These are phyloP conservation scores for Tulasnella sp. DNA, from an alignment of 768 basidiomycete species.

Conservation along the genomic window DNA sequence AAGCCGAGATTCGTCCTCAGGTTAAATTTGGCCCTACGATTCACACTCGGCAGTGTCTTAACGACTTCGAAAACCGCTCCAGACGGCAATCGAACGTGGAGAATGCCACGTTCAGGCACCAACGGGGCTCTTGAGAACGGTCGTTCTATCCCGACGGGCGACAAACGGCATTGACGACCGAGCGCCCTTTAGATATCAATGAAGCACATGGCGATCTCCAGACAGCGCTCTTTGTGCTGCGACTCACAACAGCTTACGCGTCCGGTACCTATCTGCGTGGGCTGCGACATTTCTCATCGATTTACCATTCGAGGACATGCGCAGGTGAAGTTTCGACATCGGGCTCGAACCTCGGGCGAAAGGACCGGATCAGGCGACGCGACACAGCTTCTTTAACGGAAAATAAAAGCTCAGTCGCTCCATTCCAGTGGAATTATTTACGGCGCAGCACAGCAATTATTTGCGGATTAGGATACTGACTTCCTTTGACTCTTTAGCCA, in stretches of 20 bases:
- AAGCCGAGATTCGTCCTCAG: no score
- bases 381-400: not conserved
- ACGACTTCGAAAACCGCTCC: not conserved
- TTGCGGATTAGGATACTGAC: not conserved
- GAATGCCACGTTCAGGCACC: not conserved
- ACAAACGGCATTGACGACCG: not conserved
- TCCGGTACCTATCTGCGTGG: not conserved
- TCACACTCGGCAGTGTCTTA: no score
- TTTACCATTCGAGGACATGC: not conserved
- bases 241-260: not conserved
- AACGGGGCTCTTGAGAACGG: not conserved
- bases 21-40: no score
- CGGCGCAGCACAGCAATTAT: not conserved
- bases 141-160: not conserved
- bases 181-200: not conserved
- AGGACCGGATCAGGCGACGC: not conserved
- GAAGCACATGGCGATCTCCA: not conserved
- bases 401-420: not conserved
- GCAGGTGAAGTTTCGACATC: not conserved
- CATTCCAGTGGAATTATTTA: not conserved
- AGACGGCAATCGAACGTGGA: not conserved
- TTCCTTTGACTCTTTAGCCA: not conserved
- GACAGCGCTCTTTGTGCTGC: not conserved
- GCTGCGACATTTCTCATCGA: not conserved
- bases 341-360: not conserved